phyloP scores from a whole-genome alignment of 2,329 filamentous ascomycete genomes.

The Calycina herbarum region DNA sequence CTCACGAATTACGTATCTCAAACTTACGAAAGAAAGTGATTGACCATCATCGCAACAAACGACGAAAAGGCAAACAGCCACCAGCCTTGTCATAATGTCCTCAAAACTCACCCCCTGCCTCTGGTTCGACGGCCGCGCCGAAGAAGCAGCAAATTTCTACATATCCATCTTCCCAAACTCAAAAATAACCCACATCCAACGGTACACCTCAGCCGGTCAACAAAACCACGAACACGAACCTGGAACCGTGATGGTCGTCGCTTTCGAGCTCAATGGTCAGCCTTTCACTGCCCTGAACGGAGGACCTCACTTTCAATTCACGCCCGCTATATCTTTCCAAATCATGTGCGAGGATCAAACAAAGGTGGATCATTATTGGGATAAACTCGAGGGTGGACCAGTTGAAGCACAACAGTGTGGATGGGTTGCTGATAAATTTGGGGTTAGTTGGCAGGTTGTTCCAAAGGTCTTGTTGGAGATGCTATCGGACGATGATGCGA shows the following conservation, averaged over 20 bases:
- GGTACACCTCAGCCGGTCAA: conserved; percentile 29
- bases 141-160: conserved; percentile 46
- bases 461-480: conserved; percentile 42
- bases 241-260: not conserved
- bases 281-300: conserved; percentile 47
- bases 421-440: conserved; percentile 48
- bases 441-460: conserved; percentile 49
- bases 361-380: conserved; percentile 51
- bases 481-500: conserved; percentile 36
- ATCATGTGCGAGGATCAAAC: conserved; percentile 47
- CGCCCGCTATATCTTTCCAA: conserved; percentile 45
- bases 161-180: conserved; percentile 44
- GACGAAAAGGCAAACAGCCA: not conserved
- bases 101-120: conserved; percentile 33
- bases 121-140: conserved; percentile 45
- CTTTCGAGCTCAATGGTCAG: conserved; percentile 27
- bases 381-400: conserved; percentile 45
- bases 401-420: conserved; percentile 43
- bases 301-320: conserved; percentile 43
- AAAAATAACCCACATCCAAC: conserved; percentile 38
- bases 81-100: not conserved
- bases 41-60: not conserved
- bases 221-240: not conserved
- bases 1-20: too few species aligned
- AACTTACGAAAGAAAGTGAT: not conserved